Evolutionary conservation across 257 asterid genomes (phyloP), one percentile per base, ranked within the genome.

Genomic region (Paulownia fortunei): DNA sequence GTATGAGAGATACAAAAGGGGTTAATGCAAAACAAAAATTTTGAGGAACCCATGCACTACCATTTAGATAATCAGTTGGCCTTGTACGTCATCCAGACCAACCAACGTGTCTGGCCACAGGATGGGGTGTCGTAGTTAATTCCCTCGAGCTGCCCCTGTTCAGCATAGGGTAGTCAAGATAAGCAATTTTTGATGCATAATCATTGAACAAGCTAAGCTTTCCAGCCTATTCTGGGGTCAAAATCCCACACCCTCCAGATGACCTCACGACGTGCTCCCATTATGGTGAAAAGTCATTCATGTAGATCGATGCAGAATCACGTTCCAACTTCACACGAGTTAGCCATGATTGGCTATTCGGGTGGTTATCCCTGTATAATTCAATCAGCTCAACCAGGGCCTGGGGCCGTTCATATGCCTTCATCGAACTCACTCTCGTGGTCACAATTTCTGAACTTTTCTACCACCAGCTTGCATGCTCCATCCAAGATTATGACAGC

Each of bases 361-460:
- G 24, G 54, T 39, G 32, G 27, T 4, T 36, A 8, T 18, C 47
- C 26, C 47, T n/a, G 72, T 18, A 19, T 4, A 66, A 18, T 66
- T 66, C 72, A 19, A n/a, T 39, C 9, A 37, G 15, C 18, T 66
- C 72, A 9, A 41, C 72, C 18, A 66, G 30, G 72, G 27, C 72
- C 6, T 36, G 27, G 15, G 54, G 72, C 72, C 39, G 54, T 41
- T n/a, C 30, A 12, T 65, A 65, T 36, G 51, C 51, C 15, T 65
- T 18, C 54, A 8, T 18, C 6, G 30, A 65, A 65, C 24, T 63
- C 51, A 36, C 24, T 15, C 47, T 32, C 70, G 12, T 63, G n/a
- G 11, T 13, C 23, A 36, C 13, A 32, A 36, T 36, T 65, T 65
- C 16, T 36, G 34, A 65, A 65, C 6, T 39, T 37, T 18, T 65